Evolutionary conservation across 768 basidiomycete genomes (phyloP), one percentile per base, ranked within the genome.

Genomic region (Podaxis sp.): DNA sequence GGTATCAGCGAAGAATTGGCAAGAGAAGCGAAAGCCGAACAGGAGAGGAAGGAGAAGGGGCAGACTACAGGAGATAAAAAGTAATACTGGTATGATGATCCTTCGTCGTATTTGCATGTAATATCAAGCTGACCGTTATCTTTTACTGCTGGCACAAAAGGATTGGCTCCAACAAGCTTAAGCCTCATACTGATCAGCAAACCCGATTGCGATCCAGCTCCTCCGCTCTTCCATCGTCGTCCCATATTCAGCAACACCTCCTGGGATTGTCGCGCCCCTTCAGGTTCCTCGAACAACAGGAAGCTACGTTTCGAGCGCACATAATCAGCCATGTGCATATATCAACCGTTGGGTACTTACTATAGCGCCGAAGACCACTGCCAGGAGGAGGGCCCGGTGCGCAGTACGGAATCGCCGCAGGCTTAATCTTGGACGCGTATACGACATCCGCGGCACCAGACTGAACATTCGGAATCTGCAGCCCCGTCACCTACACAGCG

Each of bases 261-360:
- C 40, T 0, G 84, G 82, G 22, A 88, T 73, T 2, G 50, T 64
- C 61, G 85, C 75, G 0, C 75, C 68, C 68, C 70, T 2, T 72
- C 53, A 3, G 87, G 87, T 66, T 89, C 88, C 66, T 84, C 77
- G 68, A 85, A 89, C 10, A 89, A 76, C 7, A 89, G 72, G 70
- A 85, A 12, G 79, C 87, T 77, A 51, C 33, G 51, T 1, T 17
- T 30, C 40, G 12, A 37, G 5, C 37, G 37, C 37, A 41, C 17
- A 41, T 41, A 41, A 12, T 41, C 40, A 41, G 40, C 40, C 40
- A 13, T 13, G 11, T 17, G 17, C 12, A 17, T 3, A 3, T 13
- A 41, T 13, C 40, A 10, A 10, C 2, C 12, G 40, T 13, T 2
- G 11, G 40, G 17, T 12, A 41, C 40, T 41, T 17, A 41, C 40